Evolutionary conservation across 495 filamentous ascomycete genomes (phyloP), one percentile per base, ranked within the genome.

Genomic region (Penicillium diatomitis): DNA sequence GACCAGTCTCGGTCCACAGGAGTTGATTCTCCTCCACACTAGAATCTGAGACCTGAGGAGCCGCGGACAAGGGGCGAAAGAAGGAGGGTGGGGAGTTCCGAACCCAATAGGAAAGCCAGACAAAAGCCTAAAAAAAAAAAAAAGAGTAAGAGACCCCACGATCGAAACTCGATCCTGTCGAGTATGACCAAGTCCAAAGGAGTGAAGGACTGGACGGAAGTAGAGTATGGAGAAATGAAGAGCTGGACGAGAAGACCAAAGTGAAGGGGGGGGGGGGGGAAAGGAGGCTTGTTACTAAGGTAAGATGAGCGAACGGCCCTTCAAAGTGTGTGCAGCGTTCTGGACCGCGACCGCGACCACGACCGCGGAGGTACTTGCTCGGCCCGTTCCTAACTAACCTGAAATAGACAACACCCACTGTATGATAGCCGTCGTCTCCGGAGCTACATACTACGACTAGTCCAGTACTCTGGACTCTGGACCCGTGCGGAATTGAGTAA

Each of bases 141-240:
- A 39, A 35, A 37, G 31, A 48, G 31, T 2, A 47, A 33, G 20
- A 20, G 20, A 20, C 20, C 20, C 20, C 20, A 20, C 20, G 20
- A 20, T 20, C 20, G 20, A 47, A 30, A 9, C 30, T 47, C 36
- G 46, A 40, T 39, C 46, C 36, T 32, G 36, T 12, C 30, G 36
- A 47, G 46, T 4, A 7, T n/a, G 41, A 31, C 43, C 47, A 52
- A 34, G 47, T 59, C 63, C 61, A 33, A 65, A 63, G 33, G 57
- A 63, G 62, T 62, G 63, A 55, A 60, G 58, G 60, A 58, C 47
- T 36, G 38, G 39, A 42, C 36, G 32, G 29, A 46, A 34, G 32
- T 20, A 20, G 20, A 38, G 9, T 4, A 32, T n/a, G 6, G 5
- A 29, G 35, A 41, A 48, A 28, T 32, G 12, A 10, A 29, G 31